Percentiles rank a stretch among this genome's conserved stretches.
Evolutionary conservation across 306 rosid genomes (phyloP).

Genomic region (Pachyrhizus erosus): DNA sequence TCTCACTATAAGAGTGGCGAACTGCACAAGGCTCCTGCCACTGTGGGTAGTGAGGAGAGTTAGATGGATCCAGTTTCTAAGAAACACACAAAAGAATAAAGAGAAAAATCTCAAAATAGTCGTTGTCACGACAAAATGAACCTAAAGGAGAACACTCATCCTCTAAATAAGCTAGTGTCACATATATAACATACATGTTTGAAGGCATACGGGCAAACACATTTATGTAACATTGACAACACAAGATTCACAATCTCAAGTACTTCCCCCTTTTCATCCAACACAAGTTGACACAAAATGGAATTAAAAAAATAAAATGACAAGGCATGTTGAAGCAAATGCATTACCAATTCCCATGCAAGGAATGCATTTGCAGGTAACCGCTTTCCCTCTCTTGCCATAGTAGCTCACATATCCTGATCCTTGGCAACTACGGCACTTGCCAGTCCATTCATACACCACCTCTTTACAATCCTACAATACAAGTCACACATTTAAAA

Average conservation of each 20-base stretch:
- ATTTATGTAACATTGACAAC: not conserved
- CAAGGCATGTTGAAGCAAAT: conserved; percentile 29
- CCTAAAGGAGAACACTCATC: conserved; percentile 14
- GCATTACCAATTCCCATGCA: conserved; percentile 93
- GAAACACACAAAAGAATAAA: not conserved
- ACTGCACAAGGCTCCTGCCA: not conserved
- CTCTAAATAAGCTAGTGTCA: not conserved
- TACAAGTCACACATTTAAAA: not conserved
- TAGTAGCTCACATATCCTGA: conserved; percentile 84
- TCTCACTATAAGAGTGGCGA: not conserved
- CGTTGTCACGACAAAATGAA: not conserved
- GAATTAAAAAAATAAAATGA: no score
- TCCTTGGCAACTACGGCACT: conserved; percentile 95
- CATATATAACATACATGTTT: not conserved
- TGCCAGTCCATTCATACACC: conserved; percentile 97
- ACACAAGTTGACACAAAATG: not conserved
- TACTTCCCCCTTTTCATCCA: not conserved
- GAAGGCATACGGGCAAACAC: not conserved
- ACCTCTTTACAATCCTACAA: conserved; percentile 94
- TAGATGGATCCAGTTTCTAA: not conserved
- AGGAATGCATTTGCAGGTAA: conserved; percentile 90
- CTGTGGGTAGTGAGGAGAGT: not conserved
- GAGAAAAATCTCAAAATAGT: not conserved
- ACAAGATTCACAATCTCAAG: not conserved
- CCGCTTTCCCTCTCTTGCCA: conserved; percentile 77